phyloP scores from a whole-genome alignment of 75 land plant species.

The Adiantum capillusveneris region DNA sequence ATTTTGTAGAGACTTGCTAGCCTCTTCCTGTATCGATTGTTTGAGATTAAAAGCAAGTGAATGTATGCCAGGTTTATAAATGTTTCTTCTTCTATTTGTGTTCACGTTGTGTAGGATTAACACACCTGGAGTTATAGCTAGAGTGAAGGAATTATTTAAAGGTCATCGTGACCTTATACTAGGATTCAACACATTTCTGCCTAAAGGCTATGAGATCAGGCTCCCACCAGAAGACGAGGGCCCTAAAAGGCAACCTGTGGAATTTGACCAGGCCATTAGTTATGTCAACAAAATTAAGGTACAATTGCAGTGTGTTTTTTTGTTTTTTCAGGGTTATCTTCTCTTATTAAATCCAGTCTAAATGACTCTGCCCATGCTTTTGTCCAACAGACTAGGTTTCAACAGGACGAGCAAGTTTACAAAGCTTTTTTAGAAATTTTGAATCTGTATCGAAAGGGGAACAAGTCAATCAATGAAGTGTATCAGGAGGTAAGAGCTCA shows the following conservation, averaged over 20 bases:
- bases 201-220: conserved; percentile 86
- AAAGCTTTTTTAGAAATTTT: conserved; percentile 90
- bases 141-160: conserved; percentile 90
- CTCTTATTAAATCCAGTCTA: too few relatives aligned
- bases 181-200: conserved; percentile 94
- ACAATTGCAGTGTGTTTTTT: neutral
- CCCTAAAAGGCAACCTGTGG: conserved; percentile 78
- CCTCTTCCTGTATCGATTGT: too few relatives aligned
- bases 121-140: conserved; percentile 72
- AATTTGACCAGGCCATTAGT: conserved; percentile 85
- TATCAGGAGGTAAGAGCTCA: conserved; percentile 69
- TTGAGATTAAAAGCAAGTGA: too few relatives aligned
- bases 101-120: conserved; percentile 42
- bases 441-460: conserved; percentile 78
- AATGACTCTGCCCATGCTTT: too few relatives aligned
- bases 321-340: neutral
- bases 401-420: conserved; percentile 79
- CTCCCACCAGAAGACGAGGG: conserved; percentile 61
- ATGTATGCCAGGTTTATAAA: too few relatives aligned
- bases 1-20: neutral
- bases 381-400: conserved; percentile 85
- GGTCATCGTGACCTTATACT: conserved; percentile 76
- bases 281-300: conserved; percentile 99
- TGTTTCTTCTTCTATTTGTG: too few relatives aligned
- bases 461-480: conserved; percentile 77